These are phyloP conservation scores for Dioscorea zingiberensis DNA, from an alignment of 106 monocot genomes.

Conservation along the genomic window DNA sequence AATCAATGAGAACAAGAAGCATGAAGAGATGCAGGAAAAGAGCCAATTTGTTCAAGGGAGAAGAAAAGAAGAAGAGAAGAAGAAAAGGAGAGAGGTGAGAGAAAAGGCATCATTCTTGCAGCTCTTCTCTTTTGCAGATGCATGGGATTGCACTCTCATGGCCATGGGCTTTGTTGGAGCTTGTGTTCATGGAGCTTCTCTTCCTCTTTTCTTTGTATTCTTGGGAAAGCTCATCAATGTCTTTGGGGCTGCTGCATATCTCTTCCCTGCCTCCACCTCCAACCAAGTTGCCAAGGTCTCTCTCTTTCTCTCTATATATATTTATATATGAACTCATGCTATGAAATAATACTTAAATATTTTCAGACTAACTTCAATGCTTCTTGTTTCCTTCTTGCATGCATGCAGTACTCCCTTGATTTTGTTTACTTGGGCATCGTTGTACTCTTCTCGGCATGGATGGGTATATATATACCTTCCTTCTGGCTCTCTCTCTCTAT, in stretches of 20 bases:
- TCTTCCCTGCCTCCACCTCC: constrained; percentile 26
- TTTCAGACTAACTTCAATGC: neutral
- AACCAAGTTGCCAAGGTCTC: constrained; percentile 22
- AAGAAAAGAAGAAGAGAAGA: neutral
- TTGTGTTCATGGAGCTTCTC: constrained; percentile 31
- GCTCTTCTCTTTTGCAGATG: neutral
- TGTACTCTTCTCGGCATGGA: too few relatives aligned
- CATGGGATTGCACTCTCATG: neutral
- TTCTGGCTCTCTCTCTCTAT: too few relatives aligned
- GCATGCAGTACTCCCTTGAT: too few relatives aligned
- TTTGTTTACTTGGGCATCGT: too few relatives aligned
- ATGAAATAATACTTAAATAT: neutral
- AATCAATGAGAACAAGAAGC: too few relatives aligned
- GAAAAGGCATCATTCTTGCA: neutral
- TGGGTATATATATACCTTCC: constrained; percentile 11
- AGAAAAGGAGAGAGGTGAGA: neutral
- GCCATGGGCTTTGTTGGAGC: constrained; percentile 20
- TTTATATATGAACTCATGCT: neutral
- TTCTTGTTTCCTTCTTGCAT: too few relatives aligned
- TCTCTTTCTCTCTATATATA: neutral
- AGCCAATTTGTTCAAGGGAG: neutral
- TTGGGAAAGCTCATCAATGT: constrained; percentile 45
- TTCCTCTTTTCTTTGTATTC: constrained; percentile 39
- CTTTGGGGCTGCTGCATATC: constrained; percentile 30
- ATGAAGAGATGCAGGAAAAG: neutral